Conservation (phyloP, 495 filamentous ascomycete genomes). For the Tuber umbilicatum region DNA sequence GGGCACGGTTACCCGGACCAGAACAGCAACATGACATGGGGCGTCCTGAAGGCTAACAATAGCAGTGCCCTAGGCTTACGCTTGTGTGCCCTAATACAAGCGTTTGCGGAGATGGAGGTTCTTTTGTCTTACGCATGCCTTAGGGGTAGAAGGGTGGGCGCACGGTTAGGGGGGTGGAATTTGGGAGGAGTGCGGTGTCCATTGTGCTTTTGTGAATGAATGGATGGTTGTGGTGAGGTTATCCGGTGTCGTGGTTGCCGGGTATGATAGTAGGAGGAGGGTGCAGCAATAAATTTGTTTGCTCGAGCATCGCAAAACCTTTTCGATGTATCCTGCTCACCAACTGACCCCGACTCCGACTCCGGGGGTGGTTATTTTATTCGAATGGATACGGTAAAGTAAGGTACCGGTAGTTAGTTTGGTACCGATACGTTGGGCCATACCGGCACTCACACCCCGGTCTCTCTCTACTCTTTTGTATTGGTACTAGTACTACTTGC, state of each 20-base stretch:
- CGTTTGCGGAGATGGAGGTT: neutral
- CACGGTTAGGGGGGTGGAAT: neutral
- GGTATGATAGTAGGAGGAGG: too few relatives aligned
- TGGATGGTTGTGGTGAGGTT: neutral
- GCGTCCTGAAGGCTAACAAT: too few relatives aligned
- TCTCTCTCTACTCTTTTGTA: too few relatives aligned
- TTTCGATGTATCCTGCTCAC: neutral
- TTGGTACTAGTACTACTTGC: neutral
- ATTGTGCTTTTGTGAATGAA: neutral
- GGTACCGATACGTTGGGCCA: neutral
- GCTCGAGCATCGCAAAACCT: neutral
- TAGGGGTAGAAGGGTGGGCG: neutral
- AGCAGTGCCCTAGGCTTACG: too few relatives aligned
- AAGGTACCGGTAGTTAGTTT: neutral
- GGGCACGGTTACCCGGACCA: too few relatives aligned
- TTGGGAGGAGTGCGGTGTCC: neutral
- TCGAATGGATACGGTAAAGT: neutral
- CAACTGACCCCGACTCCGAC: neutral
- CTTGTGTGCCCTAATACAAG: too few relatives aligned
- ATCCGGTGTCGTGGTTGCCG: neutral
- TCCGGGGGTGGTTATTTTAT: neutral
- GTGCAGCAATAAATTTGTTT: neutral
- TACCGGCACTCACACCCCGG: neutral
- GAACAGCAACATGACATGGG: too few relatives aligned
- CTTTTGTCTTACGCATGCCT: neutral